Evolutionary conservation across 2,329 filamentous ascomycete species (phyloP), one percentile per base, ranked within the genome.

Genomic region (Graphilbum sp.): DNA sequence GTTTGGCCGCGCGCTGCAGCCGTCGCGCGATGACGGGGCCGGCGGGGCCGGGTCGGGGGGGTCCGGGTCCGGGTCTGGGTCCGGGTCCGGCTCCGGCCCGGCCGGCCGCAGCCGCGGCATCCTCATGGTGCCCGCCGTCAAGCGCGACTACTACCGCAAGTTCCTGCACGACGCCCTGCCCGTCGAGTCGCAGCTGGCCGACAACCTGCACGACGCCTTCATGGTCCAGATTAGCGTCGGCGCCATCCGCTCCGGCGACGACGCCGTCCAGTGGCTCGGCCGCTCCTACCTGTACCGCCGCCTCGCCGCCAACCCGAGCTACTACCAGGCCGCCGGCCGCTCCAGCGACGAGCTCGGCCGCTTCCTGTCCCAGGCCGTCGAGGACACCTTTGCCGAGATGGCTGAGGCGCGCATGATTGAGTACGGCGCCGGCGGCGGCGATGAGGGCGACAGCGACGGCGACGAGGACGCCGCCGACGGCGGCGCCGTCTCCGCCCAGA

Each of bases 221-320:
- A 88, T 98, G 33, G 87, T 88, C 0, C 90, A 98, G 58, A 86
- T 96, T 51, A 95, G 86, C 64, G 93, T 86, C 16, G 88, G 86
- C 64, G 93, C 87, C 56, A 90, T 98, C 43, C 76, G 85, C 50
- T 94, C 87, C 12, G 93, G 86, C 13, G 90, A 96, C 49, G 88
- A 96, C 60, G 90, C 88, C 11, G 87, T 98, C 48, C 92, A 94
- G 59, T 98, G 90, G 90, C 84, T 86, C 29, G 96, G 90, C 0
- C 96, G 95, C 55, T 95, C 88, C 11, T 98, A 94, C 63, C 95
- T 96, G 62, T 98, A 98, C 62, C 80, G 90, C 32, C 79, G 90
- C 41, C 70, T 98, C 29, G 70, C 96, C 27, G 87, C 88, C 23
- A 98, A 98, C 54, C 90, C 90, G 9, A 95, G 85, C 58, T 98